Percentiles rank a stretch among this genome's conserved stretches.
Conservation (phyloP, 2,329 filamentous ascomycete genomes). For the Aspergillus brunneoviolaceus region DNA sequence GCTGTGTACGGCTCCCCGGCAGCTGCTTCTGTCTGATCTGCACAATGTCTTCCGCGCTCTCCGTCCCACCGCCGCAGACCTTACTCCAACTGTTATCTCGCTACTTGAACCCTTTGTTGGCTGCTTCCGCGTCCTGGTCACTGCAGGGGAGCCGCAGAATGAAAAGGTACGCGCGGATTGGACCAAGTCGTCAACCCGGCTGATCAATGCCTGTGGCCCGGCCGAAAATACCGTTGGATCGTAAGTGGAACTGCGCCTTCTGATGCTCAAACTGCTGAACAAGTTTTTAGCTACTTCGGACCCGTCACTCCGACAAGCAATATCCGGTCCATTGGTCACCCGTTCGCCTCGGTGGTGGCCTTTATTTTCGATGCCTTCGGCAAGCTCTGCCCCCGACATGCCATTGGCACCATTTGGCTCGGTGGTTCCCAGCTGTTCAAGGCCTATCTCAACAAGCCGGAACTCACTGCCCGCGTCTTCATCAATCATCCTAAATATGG, state of each 20-base stretch:
- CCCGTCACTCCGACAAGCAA: not conserved
- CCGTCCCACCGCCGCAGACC: not conserved
- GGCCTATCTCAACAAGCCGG: not conserved
- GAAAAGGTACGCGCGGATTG: not conserved
- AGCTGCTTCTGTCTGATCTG: not conserved
- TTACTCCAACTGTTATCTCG: not conserved
- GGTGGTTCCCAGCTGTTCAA: not conserved
- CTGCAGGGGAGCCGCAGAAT: not conserved
- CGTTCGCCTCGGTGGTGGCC: not conserved
- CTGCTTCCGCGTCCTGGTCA: not conserved
- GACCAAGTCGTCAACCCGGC: not conserved
- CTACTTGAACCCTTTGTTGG: not conserved
- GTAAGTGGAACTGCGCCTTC: not conserved
- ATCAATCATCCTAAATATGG: not conserved
- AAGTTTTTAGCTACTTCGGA: not conserved
- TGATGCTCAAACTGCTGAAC: not conserved
- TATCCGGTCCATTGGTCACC: not conserved
- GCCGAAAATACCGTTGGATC: not conserved
- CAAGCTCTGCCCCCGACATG: not conserved
- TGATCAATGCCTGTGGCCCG: not conserved
- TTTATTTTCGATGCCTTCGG: not conserved
- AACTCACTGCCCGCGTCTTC: not conserved
- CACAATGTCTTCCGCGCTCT: not conserved
- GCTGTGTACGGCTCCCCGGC: not conserved
- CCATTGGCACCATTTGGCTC: not conserved